Conservation (phyloP, 2,329 filamentous ascomycete species). For the Sphaerulina musiva region DNA sequence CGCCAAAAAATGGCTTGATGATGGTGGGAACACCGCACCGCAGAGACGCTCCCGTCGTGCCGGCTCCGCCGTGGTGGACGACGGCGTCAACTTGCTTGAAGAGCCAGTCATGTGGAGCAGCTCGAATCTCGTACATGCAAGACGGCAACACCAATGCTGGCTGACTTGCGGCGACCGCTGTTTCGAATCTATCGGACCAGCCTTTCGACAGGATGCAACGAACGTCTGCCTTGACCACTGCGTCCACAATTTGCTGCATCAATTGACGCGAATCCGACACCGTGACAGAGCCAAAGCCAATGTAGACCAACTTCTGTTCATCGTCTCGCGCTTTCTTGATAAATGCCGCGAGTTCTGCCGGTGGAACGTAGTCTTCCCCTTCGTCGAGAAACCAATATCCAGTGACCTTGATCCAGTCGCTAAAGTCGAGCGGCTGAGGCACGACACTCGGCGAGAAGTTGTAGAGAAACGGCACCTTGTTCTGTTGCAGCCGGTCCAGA, state of each 20-base stretch:
- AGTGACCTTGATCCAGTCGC: conserved; percentile 94
- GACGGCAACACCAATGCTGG: conserved; percentile 62
- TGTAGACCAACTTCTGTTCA: conserved; percentile 87
- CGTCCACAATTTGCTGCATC: conserved; percentile 87
- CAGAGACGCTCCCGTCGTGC: conserved; percentile 88
- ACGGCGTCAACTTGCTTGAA: conserved; percentile 91
- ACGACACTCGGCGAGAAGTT: conserved; percentile 94
- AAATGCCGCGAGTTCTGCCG: conserved; percentile 68
- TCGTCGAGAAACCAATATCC: conserved; percentile 98
- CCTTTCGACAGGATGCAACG: conserved; percentile 93
- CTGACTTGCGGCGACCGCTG: conserved; percentile 49
- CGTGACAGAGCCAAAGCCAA: conserved; percentile 94
- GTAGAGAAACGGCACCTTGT: conserved; percentile 97
- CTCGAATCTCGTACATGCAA: conserved; percentile 81
- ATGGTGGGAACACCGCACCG: conserved; percentile 89
- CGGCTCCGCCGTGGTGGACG: conserved; percentile 88
- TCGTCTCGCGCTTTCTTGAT: conserved; percentile 77
- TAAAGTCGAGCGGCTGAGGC: conserved; percentile 88
- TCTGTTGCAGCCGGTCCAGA: conserved; percentile 85
- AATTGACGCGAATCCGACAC: conserved; percentile 82
- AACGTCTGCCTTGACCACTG: conserved; percentile 83
- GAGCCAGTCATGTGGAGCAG: conserved; percentile 93
- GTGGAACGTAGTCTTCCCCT: conserved; percentile 61
- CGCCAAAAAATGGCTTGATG: conserved; percentile 93
- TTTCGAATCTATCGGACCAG: conserved; percentile 79